phyloP scores from a whole-genome alignment of 1,284 basidiomycete species.

The Apiotrichum laibachii region DNA sequence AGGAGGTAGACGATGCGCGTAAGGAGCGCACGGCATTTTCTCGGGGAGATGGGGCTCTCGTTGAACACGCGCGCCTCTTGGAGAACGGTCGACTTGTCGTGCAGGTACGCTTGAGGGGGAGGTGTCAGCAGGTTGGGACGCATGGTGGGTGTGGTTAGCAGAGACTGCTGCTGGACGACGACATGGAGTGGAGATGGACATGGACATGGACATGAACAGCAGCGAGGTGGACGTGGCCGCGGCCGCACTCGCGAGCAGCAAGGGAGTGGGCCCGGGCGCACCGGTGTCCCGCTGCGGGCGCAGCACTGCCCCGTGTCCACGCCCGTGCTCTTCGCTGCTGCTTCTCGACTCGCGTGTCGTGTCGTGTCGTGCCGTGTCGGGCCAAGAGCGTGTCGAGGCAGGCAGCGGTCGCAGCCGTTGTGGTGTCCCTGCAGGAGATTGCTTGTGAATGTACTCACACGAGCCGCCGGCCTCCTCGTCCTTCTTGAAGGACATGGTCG shows the following conservation, averaged over 20 bases:
- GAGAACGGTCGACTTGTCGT: conserved; percentile 92
- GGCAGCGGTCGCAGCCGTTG: background rate
- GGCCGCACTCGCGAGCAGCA: too few relatives aligned
- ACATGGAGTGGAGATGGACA: background rate
- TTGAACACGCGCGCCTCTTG: conserved; percentile 99
- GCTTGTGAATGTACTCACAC: conserved; percentile 34
- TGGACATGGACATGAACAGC: too few relatives aligned
- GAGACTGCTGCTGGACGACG: background rate
- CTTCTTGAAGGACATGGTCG: conserved; percentile 71
- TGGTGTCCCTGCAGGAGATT: background rate
- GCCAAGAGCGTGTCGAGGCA: too few relatives aligned
- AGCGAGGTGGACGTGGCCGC: too few relatives aligned
- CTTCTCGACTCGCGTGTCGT: too few relatives aligned
- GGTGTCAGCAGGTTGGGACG: background rate
- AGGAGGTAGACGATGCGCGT: conserved; percentile 95
- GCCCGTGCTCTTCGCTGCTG: too few relatives aligned
- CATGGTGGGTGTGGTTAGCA: background rate
- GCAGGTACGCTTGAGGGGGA: conserved; percentile 53
- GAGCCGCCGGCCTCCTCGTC: conserved; percentile 76
- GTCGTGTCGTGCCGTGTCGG: too few relatives aligned
- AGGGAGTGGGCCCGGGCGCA: too few relatives aligned
- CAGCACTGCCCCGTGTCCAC: too few relatives aligned
- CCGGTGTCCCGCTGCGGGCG: too few relatives aligned
- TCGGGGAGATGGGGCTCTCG: conserved; percentile 93
- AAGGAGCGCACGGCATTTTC: conserved; percentile 93